phyloP scores from a whole-genome alignment of 1,139 yeast species.

The Torulaspora pretoriensis region DNA sequence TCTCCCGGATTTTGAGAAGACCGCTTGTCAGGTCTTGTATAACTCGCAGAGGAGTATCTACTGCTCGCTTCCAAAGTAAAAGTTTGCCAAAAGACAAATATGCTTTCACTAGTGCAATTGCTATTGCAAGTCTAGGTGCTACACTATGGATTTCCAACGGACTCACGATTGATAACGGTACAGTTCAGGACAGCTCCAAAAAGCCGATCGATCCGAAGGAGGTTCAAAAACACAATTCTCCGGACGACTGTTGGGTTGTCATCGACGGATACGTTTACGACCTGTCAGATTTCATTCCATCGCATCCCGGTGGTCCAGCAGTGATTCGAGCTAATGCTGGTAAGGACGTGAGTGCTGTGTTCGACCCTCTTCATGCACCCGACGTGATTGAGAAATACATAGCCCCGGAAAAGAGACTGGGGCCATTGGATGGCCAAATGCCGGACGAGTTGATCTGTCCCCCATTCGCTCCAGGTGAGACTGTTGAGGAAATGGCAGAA shows the following conservation, averaged over 20 bases:
- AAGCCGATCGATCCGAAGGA: constrained; percentile 40
- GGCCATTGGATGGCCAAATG: constrained; percentile 38
- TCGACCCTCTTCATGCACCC: constrained; percentile 81
- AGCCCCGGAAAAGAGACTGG: constrained; percentile 44
- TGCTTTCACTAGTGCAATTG: constrained; percentile 2
- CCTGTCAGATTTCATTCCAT: constrained; percentile 67
- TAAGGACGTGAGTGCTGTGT: constrained; percentile 82
- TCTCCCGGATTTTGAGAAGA: background rate
- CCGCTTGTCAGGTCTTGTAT: background rate
- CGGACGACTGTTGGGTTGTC: constrained; percentile 84
- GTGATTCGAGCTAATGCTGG: constrained; percentile 80
- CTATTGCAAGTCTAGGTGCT: constrained; percentile 3
- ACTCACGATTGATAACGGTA: constrained; percentile 14
- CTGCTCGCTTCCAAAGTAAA: background rate
- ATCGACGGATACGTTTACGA: constrained; percentile 82
- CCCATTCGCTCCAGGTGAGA: constrained; percentile 36
- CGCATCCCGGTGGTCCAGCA: constrained; percentile 86
- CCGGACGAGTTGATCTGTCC: constrained; percentile 30
- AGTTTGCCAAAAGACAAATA: background rate
- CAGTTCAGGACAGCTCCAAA: constrained; percentile 17
- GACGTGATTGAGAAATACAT: constrained; percentile 62
- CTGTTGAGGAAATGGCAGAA: constrained; percentile 54
- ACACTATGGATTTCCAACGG: background rate
- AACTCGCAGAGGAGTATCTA: background rate
- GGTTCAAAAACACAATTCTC: constrained; percentile 54